A percentile compares a stretch with the other conserved stretches of the same genome.
Conservation (phyloP, 2,329 filamentous ascomycete species). For the Magnaporthiopsis rhizophila region DNA sequence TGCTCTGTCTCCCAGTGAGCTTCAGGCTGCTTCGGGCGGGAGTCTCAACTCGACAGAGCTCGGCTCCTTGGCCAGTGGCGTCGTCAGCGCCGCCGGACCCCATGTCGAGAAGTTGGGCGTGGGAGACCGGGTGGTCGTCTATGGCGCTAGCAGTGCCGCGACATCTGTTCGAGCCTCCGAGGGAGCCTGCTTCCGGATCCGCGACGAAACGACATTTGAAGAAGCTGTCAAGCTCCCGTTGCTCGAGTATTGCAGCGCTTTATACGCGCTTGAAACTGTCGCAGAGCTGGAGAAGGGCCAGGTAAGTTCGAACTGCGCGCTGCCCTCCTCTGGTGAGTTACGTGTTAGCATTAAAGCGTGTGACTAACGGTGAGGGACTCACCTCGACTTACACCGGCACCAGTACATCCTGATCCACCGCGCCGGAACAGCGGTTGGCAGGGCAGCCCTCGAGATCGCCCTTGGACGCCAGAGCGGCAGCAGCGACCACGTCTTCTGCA, state of each 20-base stretch:
- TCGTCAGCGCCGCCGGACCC: constrained; percentile 2
- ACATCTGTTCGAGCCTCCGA: not conserved
- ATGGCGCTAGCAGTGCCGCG: not conserved
- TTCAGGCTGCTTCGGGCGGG: not conserved
- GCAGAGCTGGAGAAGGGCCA: constrained; percentile 3
- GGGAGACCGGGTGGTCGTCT: constrained; percentile 4
- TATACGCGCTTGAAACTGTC: not conserved
- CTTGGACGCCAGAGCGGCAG: not conserved
- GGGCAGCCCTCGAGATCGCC: constrained; percentile 2
- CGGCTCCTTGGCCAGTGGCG: not conserved
- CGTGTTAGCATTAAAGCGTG: not conserved
- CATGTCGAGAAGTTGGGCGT: not conserved
- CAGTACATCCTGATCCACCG: constrained; percentile 4
- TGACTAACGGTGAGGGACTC: not conserved
- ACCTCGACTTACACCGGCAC: not conserved
- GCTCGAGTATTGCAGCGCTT: not conserved
- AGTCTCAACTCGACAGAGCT: not conserved
- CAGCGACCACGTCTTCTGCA: not conserved
- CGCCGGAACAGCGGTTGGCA: not conserved
- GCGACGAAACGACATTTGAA: not conserved
- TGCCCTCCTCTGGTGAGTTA: not conserved
- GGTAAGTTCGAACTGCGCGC: constrained; percentile 1
- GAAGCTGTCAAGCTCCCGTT: not conserved
- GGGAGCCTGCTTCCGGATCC: not conserved
- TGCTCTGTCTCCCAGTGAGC: not conserved